Conservation (phyloP, 345 rosid genomes). For the Gossypium stocksii region DNA sequence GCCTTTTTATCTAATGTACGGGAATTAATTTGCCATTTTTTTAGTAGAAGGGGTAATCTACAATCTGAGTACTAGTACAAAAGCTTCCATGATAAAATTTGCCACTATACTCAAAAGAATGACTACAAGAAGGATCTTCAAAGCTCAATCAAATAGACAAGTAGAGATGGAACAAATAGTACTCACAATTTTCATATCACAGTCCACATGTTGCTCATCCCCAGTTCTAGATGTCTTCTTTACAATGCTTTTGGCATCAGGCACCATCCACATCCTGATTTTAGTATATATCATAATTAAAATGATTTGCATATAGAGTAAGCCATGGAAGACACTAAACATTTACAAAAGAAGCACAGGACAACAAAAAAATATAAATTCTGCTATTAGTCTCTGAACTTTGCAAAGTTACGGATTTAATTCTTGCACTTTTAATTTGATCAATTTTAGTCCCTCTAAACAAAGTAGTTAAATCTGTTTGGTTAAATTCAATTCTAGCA, state of each 20-base stretch:
- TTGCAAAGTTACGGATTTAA: too few species aligned
- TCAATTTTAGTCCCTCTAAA: too few species aligned
- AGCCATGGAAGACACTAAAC: background rate
- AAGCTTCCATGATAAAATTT: background rate
- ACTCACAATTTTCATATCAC: slow-evolving; percentile 42
- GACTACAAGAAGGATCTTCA: background rate
- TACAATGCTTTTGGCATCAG: slow-evolving; percentile 23
- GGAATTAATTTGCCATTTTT: too few species aligned
- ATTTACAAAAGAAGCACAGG: background rate
- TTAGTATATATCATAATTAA: slow-evolving; percentile 9
- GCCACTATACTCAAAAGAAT: background rate
- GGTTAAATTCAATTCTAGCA: too few species aligned
- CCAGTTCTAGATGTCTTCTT: slow-evolving; percentile 14
- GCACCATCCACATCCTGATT: slow-evolving; percentile 42
- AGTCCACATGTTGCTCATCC: slow-evolving; percentile 16
- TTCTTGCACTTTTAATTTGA: too few species aligned
- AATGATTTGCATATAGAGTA: background rate
- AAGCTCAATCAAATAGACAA: background rate
- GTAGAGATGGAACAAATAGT: background rate
- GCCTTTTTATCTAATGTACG: too few species aligned
- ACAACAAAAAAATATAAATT: too few species aligned
- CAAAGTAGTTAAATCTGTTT: too few species aligned
- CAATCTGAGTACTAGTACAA: too few species aligned
- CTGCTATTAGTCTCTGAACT: too few species aligned
- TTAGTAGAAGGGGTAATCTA: too few species aligned